A percentile compares a stretch with the other conserved stretches of the same genome.
phyloP scores from a whole-genome alignment of 129 eudicot genomes.

The Flaveria linearis region DNA sequence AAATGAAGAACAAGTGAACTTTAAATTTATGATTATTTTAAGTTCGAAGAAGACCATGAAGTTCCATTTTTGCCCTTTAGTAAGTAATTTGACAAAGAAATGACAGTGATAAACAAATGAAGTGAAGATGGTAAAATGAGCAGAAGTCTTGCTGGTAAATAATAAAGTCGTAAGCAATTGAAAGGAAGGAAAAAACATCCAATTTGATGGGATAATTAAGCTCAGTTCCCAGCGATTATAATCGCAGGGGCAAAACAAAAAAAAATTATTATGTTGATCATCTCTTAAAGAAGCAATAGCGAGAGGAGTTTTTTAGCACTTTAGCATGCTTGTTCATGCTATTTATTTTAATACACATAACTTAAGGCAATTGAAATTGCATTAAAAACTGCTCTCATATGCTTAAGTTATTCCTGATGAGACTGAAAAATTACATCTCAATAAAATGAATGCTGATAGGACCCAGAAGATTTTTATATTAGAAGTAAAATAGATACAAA shows the following conservation, averaged over 20 bases:
- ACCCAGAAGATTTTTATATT: neutral
- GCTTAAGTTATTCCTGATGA: constrained; percentile 9
- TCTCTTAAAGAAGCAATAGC: neutral
- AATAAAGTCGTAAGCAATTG: neutral
- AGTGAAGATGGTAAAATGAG: constrained; percentile 9
- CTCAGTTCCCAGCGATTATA: neutral
- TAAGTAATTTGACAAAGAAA: neutral
- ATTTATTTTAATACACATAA: neutral
- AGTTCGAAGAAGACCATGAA: neutral
- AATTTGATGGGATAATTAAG: neutral
- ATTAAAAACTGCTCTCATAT: neutral
- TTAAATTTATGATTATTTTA: neutral
- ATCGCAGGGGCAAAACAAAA: neutral
- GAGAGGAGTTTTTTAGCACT: neutral
- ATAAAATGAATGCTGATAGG: neutral
- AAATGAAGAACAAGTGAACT: neutral
- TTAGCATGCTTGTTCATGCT: neutral
- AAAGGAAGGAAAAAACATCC: neutral
- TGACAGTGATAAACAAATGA: neutral
- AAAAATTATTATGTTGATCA: neutral
- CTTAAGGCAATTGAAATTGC: constrained; percentile 8
- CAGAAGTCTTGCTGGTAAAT: neutral
- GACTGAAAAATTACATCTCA: constrained; percentile 7
- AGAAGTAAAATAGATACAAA: neutral
- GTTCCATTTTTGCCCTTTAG: neutral